These are phyloP conservation scores for Heimioporus retisporus DNA, from an alignment of 1,284 basidiomycete genomes.

Conservation along the genomic window DNA sequence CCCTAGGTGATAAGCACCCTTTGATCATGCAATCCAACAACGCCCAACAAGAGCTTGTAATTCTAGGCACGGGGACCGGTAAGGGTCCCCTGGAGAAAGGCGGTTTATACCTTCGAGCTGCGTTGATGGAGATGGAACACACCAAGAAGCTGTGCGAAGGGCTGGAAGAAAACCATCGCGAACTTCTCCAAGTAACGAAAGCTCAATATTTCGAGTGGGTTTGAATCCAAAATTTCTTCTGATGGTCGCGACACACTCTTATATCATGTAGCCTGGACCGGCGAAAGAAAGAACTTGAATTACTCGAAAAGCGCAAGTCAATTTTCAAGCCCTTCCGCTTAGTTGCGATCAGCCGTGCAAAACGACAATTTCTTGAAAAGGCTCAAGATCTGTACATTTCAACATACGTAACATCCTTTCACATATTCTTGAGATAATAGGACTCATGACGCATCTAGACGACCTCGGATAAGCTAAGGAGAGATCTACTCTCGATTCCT, in stretches of 20 bases:
- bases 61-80: background rate
- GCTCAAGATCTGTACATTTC: background rate
- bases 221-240: too few species aligned
- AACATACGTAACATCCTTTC: background rate
- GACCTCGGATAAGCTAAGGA: constrained; percentile 21
- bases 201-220: background rate
- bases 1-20: background rate
- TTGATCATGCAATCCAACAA: constrained; percentile 17
- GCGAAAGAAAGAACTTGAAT: background rate
- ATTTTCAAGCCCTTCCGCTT: constrained; percentile 4
- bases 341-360: constrained; percentile 4
- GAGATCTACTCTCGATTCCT: constrained; percentile 14
- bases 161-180: background rate
- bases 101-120: constrained; percentile 13
- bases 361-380: background rate
- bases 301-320: background rate
- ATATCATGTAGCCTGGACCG: too few species aligned
- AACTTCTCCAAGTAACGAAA: constrained; percentile 13
- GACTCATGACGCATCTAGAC: constrained; percentile 17
- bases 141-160: background rate
- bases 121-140: constrained; percentile 5
- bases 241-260: too few species aligned
- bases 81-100: constrained; percentile 15
- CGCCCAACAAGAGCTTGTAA: background rate
- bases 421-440: background rate